Conservation (phyloP, 164 flowering plant species). For the Santalum album region DNA sequence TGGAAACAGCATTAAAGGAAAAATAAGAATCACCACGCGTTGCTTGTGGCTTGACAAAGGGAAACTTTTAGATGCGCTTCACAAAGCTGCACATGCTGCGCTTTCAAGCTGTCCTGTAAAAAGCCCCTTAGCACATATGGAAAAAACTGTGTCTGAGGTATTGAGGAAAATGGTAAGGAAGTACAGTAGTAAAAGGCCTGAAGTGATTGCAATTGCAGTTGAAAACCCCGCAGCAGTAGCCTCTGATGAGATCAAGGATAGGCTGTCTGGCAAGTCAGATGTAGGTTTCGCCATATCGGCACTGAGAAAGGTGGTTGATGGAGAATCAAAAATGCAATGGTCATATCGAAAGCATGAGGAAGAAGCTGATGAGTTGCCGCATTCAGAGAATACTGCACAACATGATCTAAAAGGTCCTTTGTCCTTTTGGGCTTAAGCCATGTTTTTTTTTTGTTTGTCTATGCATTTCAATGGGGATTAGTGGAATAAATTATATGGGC, state of each 20-base stretch:
- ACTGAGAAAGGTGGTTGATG: slow-evolving; percentile 32
- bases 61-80: slow-evolving; percentile 84
- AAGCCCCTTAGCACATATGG: slow-evolving; percentile 83
- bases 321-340: slow-evolving; percentile 19
- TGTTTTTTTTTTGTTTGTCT: too few relatives aligned
- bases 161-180: slow-evolving; percentile 88
- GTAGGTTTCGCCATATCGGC: slow-evolving; percentile 32
- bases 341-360: slow-evolving; percentile 24
- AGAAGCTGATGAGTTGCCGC: slow-evolving; percentile 13
- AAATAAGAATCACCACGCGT: slow-evolving; percentile 87
- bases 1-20: slow-evolving; percentile 62
- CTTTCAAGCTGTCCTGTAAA: slow-evolving; percentile 84
- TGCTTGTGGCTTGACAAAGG: slow-evolving; percentile 99
- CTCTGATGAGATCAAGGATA: slow-evolving; percentile 57
- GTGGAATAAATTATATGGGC: too few relatives aligned
- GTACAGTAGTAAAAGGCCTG: slow-evolving; percentile 91
- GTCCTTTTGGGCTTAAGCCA: too few relatives aligned
- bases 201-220: slow-evolving; percentile 76
- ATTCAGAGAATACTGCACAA: slow-evolving; percentile 11
- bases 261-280: slow-evolving; percentile 57
- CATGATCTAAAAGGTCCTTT: slow-evolving; percentile 33
- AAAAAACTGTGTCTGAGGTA: slow-evolving; percentile 83
- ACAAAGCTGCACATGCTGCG: slow-evolving; percentile 93
- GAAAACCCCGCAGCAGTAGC: slow-evolving; percentile 75
- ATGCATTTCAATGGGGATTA: too few relatives aligned